Evolutionary conservation across 2,329 filamentous ascomycete species (phyloP).

Genomic region (Chaetoscypha palmicola): DNA sequence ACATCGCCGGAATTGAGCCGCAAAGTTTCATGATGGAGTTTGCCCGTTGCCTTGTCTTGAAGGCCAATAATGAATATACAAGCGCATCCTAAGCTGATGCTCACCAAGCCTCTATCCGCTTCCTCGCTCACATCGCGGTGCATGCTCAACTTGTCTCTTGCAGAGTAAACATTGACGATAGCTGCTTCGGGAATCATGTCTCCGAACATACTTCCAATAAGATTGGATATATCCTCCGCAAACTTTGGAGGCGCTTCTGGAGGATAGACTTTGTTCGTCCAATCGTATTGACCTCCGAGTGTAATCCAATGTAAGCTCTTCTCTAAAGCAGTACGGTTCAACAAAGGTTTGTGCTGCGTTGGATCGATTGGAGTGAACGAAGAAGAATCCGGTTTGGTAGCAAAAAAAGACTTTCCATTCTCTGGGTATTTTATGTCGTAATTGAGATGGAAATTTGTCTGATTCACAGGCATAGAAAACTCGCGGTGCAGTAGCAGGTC

Average conservation of each 20-base stretch:
- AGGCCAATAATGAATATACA: conserved; percentile 79
- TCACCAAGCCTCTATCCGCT: conserved; percentile 70
- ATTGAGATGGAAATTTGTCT: conserved; percentile 86
- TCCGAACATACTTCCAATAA: conserved; percentile 67
- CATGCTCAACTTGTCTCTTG: conserved; percentile 84
- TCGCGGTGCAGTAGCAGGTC: conserved; percentile 70
- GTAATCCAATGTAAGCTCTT: conserved; percentile 90
- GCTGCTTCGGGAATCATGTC: conserved; percentile 76
- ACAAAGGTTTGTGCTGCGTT: conserved; percentile 65
- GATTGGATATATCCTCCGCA: conserved; percentile 60
- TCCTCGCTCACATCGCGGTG: conserved; percentile 92
- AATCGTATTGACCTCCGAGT: conserved; percentile 92
- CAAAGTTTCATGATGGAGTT: conserved; percentile 48
- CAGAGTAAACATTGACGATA: conserved; percentile 88
- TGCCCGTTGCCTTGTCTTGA: conserved; percentile 13
- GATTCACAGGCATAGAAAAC: conserved; percentile 63
- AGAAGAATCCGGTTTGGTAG: conserved; percentile 40
- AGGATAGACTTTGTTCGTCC: conserved; percentile 82
- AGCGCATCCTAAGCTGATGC: conserved; percentile 84
- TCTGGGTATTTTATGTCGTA: conserved; percentile 60
- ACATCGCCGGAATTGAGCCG: conserved; percentile 78
- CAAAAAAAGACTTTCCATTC: conserved; percentile 45
- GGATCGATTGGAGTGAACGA: conserved; percentile 65
- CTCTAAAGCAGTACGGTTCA: conserved; percentile 61
- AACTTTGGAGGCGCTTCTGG: conserved; percentile 60